phyloP scores from a whole-genome alignment of 805 yeast species.

The Citeromyces nyonsensis region DNA sequence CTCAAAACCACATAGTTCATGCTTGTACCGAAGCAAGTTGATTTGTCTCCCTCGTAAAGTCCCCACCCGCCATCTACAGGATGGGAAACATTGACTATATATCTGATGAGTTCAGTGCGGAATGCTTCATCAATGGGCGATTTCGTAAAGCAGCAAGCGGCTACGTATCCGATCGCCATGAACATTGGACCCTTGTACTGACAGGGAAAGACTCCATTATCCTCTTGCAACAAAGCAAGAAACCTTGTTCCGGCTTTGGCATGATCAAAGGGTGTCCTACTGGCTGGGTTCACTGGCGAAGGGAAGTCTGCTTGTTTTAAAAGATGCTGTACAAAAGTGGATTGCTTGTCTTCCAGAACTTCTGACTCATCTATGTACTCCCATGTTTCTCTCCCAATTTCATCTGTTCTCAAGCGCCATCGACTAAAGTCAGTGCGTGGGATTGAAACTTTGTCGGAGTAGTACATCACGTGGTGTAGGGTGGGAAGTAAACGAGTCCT shows the following conservation, averaged over 20 bases:
- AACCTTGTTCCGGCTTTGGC: conserved; percentile 65
- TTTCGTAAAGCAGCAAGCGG: conserved; percentile 53
- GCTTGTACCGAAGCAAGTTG: conserved; percentile 90
- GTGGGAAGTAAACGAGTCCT: too few relatives aligned
- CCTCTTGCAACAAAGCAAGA: conserved; percentile 56
- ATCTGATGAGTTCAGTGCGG: conserved; percentile 61
- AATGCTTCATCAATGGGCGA: conserved; percentile 53
- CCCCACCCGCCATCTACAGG: conserved; percentile 99
- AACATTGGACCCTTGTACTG: conserved; percentile 98
- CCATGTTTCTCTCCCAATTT: conserved; percentile 76
- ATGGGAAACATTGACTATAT: conserved; percentile 81
- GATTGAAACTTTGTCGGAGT: conserved; percentile 59
- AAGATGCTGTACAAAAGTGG: conserved; percentile 39
- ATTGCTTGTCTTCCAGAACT: conserved; percentile 26
- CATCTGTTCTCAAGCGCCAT: conserved; percentile 66
- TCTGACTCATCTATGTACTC: conserved; percentile 33
- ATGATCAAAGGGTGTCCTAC: conserved; percentile 28
- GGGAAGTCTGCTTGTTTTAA: conserved; percentile 19
- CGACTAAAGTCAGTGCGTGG: conserved; percentile 50
- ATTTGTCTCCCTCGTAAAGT: conserved; percentile 77
- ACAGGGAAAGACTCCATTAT: conserved; percentile 78
- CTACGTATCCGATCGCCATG: conserved; percentile 82
- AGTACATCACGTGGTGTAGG: conserved; percentile 8
- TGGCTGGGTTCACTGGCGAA: conserved; percentile 9
- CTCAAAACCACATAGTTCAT: conserved; percentile 76